These are phyloP conservation scores for Candolleomyces eurysporus DNA, from an alignment of 768 basidiomycete species.

Conservation along the genomic window DNA sequence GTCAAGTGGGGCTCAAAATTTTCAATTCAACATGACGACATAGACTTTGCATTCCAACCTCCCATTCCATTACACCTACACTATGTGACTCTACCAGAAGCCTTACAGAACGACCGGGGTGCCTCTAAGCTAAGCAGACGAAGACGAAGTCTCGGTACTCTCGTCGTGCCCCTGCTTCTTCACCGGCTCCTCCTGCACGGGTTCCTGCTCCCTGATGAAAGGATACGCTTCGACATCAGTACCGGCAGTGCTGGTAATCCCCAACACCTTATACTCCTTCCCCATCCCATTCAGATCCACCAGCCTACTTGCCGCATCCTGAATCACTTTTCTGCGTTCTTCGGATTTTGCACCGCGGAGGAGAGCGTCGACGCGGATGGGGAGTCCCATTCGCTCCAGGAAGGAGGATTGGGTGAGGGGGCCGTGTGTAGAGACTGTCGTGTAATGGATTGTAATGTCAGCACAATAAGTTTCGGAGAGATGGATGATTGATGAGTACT, in stretches of 20 bases:
- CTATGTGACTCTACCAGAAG: too few relatives aligned
- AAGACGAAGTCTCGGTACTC: background rate
- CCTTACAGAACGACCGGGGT: too few relatives aligned
- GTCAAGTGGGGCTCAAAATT: too few relatives aligned
- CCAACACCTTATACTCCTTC: constrained; percentile 79
- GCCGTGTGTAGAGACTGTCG: constrained; percentile 49
- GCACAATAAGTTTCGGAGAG: background rate
- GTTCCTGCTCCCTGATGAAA: constrained; percentile 16
- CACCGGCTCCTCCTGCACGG: too few relatives aligned
- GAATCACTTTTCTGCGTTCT: constrained; percentile 53
- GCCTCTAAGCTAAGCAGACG: too few relatives aligned
- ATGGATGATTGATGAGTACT: constrained; percentile 16
- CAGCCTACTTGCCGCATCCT: constrained; percentile 63
- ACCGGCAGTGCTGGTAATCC: constrained; percentile 31
- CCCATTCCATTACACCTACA: too few relatives aligned
- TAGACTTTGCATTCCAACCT: too few relatives aligned
- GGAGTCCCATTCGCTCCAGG: constrained; percentile 74
- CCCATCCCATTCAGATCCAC: constrained; percentile 87
- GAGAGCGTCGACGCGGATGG: constrained; percentile 62
- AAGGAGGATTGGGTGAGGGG: constrained; percentile 77
- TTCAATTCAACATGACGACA: too few relatives aligned
- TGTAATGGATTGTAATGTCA: constrained; percentile 23
- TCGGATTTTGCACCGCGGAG: constrained; percentile 46
- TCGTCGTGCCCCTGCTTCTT: background rate
- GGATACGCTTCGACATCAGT: constrained; percentile 28